These are phyloP conservation scores for Tulasnella calospora DNA, from an alignment of 768 basidiomycete species.

Conservation along the genomic window DNA sequence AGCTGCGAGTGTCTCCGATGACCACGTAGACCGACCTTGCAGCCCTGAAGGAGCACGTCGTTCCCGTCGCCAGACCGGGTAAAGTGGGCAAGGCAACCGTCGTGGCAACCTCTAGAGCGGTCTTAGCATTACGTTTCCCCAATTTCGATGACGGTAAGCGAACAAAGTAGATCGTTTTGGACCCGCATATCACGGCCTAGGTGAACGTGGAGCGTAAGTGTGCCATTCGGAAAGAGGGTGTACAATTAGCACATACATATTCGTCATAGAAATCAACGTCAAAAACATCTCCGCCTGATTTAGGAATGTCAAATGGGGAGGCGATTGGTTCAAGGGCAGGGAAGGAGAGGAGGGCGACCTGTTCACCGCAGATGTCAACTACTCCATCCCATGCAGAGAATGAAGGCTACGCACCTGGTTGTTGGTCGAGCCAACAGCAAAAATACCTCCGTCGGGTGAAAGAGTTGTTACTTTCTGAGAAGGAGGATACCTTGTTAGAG, in stretches of 20 bases:
- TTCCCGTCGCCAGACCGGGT: slow-evolving; percentile 40
- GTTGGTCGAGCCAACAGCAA: slow-evolving; percentile 66
- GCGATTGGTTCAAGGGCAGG: slow-evolving; percentile 50
- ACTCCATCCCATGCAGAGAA: slow-evolving; percentile 19
- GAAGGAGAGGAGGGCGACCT: slow-evolving; percentile 65
- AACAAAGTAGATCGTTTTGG: slow-evolving; percentile 8
- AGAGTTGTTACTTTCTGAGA: slow-evolving; percentile 83
- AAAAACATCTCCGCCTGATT: slow-evolving; percentile 68
- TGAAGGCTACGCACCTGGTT: slow-evolving; percentile 50
- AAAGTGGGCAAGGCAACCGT: slow-evolving; percentile 32
- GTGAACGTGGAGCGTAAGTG: background rate
- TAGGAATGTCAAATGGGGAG: slow-evolving; percentile 46
- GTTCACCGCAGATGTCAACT: slow-evolving; percentile 26
- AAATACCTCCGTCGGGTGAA: slow-evolving; percentile 58
- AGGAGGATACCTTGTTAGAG: slow-evolving; percentile 19
- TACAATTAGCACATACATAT: slow-evolving; percentile 44
- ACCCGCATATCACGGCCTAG: slow-evolving; percentile 15
- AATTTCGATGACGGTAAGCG: slow-evolving; percentile 16
- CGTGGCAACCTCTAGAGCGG: slow-evolving; percentile 15
- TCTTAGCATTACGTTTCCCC: background rate
- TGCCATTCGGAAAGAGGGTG: background rate
- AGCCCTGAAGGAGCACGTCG: slow-evolving; percentile 50
- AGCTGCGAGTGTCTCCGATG: background rate
- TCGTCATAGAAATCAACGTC: slow-evolving; percentile 72
- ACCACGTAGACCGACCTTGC: slow-evolving; percentile 43